Conservation (phyloP, 108 stramenopile species). For the Skeletonema menzelii region DNA sequence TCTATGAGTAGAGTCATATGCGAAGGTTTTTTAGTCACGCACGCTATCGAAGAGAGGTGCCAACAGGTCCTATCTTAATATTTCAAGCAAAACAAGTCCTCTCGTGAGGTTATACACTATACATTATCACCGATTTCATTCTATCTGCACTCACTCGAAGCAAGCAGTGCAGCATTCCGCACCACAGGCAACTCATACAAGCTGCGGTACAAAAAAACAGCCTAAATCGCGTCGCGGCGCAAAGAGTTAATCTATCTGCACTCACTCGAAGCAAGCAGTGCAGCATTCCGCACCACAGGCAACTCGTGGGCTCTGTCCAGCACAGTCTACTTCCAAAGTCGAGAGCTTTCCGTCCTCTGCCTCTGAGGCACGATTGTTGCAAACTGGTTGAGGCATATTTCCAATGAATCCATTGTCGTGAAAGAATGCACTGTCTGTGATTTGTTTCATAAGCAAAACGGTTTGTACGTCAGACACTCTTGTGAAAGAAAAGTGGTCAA, state of each 20-base stretch:
- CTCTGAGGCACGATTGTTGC: background rate
- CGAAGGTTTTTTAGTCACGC: no score
- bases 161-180: slow-evolving; percentile 45
- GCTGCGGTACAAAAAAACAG: no score
- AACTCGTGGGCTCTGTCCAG: slow-evolving; percentile 32
- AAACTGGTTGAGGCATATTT: slow-evolving; percentile 13
- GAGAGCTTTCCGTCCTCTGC: background rate
- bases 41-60: no score
- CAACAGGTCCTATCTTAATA: no score
- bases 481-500: background rate
- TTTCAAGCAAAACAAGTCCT: background rate
- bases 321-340: slow-evolving; percentile 43
- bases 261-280: slow-evolving; percentile 27
- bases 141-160: slow-evolving; percentile 3
- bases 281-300: slow-evolving; percentile 29
- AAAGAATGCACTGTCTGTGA: slow-evolving; percentile 20
- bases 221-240: no score
- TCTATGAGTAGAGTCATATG: no score
- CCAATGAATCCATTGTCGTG: background rate
- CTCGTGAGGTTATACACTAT: no score
- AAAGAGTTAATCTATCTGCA: no score
- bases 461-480: no score
- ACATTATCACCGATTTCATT: background rate
- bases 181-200: slow-evolving; percentile 33
- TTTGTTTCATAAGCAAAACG: background rate